Evolutionary conservation across 805 yeast genomes (phyloP).

Genomic region (Komagataella pseudopastoris): DNA sequence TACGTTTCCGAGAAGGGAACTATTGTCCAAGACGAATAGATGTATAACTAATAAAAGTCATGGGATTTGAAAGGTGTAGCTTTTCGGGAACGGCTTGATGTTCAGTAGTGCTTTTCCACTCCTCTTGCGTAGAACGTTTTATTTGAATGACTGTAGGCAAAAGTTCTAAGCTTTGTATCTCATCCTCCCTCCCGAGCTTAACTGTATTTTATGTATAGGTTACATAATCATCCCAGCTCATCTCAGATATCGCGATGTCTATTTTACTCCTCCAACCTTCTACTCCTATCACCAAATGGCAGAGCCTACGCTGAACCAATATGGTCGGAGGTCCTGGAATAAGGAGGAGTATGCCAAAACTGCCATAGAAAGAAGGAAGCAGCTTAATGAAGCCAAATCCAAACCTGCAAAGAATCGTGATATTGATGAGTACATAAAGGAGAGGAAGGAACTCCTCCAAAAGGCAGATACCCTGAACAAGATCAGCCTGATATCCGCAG

Average conservation of each 20-base stretch:
- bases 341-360: conserved; percentile 42
- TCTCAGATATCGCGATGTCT: not conserved
- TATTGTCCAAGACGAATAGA: conserved; percentile 24
- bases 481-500: conserved; percentile 12
- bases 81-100: not conserved
- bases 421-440: conserved; percentile 10
- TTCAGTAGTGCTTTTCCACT: no score
- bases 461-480: conserved; percentile 12
- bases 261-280: no score
- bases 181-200: not conserved
- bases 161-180: no score
- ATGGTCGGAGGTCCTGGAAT: conserved; percentile 66
- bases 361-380: conserved; percentile 9
- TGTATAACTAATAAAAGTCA: not conserved
- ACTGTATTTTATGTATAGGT: no score
- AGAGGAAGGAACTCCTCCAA: conserved; percentile 10
- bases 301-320: not conserved
- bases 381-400: conserved; percentile 1
- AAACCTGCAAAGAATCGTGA: conserved; percentile 5
- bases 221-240: not conserved
- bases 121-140: not conserved
- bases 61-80: not conserved
- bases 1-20: conserved; percentile 94
- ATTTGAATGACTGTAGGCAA: no score
- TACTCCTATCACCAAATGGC: not conserved